These are phyloP conservation scores for Fusarium phyllophilum DNA, from an alignment of 2,329 filamentous ascomycete genomes.

Conservation along the genomic window DNA sequence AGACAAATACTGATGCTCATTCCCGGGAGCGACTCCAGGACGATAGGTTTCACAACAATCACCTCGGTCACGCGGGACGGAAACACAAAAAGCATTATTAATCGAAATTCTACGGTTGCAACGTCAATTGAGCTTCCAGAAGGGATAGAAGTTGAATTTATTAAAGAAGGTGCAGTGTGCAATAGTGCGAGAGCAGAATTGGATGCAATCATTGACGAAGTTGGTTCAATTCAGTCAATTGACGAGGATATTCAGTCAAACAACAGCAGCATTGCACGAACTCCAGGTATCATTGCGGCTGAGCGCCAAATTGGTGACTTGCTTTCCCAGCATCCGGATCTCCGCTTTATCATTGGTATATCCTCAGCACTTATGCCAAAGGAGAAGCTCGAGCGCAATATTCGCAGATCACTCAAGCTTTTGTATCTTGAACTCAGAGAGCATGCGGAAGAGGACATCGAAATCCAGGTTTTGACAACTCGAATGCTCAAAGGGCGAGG, in stretches of 20 bases:
- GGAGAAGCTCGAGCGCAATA: neutral
- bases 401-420: constrained; percentile 1
- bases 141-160: neutral
- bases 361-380: neutral
- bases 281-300: neutral
- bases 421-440: constrained; percentile 1
- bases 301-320: neutral
- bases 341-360: neutral
- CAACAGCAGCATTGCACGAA: neutral
- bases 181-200: neutral
- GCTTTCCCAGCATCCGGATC: neutral
- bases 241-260: neutral
- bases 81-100: neutral
- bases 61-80: neutral
- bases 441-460: neutral
- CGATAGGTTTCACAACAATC: neutral
- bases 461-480: neutral
- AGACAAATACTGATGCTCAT: neutral
- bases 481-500: neutral
- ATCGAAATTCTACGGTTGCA: neutral
- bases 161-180: neutral
- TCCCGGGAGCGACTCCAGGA: neutral
- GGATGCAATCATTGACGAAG: neutral
- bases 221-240: neutral
- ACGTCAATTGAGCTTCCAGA: neutral